Evolutionary conservation across 1,284 basidiomycete species (phyloP), one percentile per base, ranked within the genome.

Genomic region (Cryptococcus floricola): DNA sequence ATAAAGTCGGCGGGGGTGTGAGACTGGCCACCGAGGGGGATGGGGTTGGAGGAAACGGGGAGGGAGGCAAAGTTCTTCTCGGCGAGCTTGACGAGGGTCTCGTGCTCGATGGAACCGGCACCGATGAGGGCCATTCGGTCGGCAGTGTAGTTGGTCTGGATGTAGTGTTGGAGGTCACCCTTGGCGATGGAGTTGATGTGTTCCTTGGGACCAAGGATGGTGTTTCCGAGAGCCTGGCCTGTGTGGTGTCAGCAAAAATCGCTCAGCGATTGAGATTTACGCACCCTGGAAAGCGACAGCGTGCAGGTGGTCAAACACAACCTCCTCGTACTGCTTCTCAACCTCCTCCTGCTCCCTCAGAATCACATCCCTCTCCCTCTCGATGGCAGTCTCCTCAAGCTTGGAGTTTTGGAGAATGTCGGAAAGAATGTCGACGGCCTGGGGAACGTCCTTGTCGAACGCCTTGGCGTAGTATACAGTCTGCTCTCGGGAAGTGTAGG

Each of bases 391-490:
- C 59, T 78, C 80, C 73, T 99, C 96, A 53, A 98, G 83, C 81
- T 95, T 98, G 39, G 92, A 95, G 80, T 95, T 96, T 79, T 97
- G 94, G 50, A 98, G 84, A 70, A 98, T 98, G 79, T 99, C 95
- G 68, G 89, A 89, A 76, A 99, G 92, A 80, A 99, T 96, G 79
- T 97, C 92, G 59, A 98, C 93, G 34, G 91, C 86, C 58, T 84
- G 84, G 37, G 86, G 85, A 19, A 98, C 91, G 76, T 98, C 96
- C 82, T 95, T 89, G 77, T 89, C 85, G 86, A 99, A 98, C 74
- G 90, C 88, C 84, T 98, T 98, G 74, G 95, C 95, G 77, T 98
- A 98, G 82, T 98, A 99, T 62, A 98, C 94, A 34, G 96, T 99
- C 80, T 98, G 95, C 80, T 98, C 95, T 64, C 95, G 86, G 44